Percentiles rank a stretch among this genome's conserved stretches.
Evolutionary conservation across 2,329 filamentous ascomycete species (phyloP).

Genomic region (Pyrenochaeta sp.): DNA sequence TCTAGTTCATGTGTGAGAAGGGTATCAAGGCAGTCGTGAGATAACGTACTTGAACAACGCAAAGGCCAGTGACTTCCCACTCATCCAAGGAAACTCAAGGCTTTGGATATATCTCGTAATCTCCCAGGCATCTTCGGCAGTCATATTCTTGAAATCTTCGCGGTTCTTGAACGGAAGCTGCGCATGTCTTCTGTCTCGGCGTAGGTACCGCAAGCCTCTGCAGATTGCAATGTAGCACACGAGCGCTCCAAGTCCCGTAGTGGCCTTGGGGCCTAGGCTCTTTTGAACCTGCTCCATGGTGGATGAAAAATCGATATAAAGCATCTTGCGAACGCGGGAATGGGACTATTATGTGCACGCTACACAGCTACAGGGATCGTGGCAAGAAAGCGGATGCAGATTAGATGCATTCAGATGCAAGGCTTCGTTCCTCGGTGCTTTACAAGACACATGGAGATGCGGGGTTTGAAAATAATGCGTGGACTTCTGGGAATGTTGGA

Average conservation of each 20-base stretch:
- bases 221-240: constrained; percentile 44
- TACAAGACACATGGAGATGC: neutral
- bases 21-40: neutral
- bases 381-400: neutral
- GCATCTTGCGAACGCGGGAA: neutral
- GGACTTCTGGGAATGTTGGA: neutral
- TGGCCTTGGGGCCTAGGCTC: constrained; percentile 4
- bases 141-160: constrained; percentile 60
- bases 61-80: constrained; percentile 62
- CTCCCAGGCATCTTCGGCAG: constrained; percentile 59
- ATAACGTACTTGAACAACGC: constrained; percentile 60
- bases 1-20: constrained; percentile 13
- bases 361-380: neutral
- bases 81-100: constrained; percentile 64
- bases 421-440: neutral
- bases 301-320: neutral
- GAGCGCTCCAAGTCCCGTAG: constrained; percentile 14
- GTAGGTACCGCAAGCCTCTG: constrained; percentile 46
- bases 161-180: constrained; percentile 56
- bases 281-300: neutral
- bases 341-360: too few relatives aligned
- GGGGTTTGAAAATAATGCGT: neutral
- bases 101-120: constrained; percentile 57
- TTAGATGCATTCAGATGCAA: neutral
- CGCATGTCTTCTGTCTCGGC: constrained; percentile 49